Conservation (phyloP, 768 basidiomycete species). For the Boletus speciosus region DNA sequence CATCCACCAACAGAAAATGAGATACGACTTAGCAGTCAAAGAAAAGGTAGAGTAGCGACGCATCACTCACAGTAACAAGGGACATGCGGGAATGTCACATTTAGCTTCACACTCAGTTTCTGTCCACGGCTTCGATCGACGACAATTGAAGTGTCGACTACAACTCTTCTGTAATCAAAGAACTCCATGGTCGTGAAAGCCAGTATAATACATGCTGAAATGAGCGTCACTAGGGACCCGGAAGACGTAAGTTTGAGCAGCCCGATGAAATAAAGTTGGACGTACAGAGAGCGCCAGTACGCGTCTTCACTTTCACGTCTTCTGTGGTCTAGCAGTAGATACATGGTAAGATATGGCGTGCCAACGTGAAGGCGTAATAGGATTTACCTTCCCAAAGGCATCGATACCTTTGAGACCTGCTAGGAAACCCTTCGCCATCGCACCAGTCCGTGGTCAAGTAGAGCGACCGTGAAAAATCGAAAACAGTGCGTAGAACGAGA, state of each 20-base stretch:
- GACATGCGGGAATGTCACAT: conserved; percentile 93
- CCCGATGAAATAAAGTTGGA: conserved; percentile 6
- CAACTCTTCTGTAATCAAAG: conserved; percentile 87
- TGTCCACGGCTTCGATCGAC: conserved; percentile 96
- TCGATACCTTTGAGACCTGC: conserved; percentile 85
- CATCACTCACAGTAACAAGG: conserved; percentile 87
- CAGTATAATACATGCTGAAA: conserved; percentile 89
- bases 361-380: background rate
- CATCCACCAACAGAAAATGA: background rate
- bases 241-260: conserved; percentile 7
- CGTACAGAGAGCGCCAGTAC: conserved; percentile 87
- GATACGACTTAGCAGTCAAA: background rate
- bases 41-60: background rate
- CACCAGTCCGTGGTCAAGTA: conserved; percentile 20
- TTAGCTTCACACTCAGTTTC: conserved; percentile 86
- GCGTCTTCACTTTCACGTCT: conserved; percentile 98
- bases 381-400: conserved; percentile 94
- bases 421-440: conserved; percentile 79
- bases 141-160: conserved; percentile 85
- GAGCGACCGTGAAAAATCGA: conserved; percentile 10
- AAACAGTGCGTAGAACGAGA: conserved; percentile 8
- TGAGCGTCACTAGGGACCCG: conserved; percentile 69
- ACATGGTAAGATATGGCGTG: conserved; percentile 6
- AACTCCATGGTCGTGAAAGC: conserved; percentile 92
- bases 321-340: conserved; percentile 75